Evolutionary conservation across 148 eudicot species (phyloP), one percentile per base, ranked within the genome.

Genomic region (Talinum fruticosum): DNA sequence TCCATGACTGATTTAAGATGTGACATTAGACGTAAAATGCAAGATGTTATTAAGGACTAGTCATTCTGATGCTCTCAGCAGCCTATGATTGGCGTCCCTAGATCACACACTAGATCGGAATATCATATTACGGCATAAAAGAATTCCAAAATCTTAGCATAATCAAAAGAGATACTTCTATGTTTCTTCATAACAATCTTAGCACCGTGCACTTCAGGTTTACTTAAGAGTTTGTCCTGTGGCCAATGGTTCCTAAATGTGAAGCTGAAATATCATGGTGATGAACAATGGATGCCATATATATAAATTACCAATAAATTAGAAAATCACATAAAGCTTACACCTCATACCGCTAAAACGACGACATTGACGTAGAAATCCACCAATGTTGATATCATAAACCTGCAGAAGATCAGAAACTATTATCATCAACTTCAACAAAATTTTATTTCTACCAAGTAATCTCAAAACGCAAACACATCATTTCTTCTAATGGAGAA

Each of bases 331-430:
- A 62, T 62, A 62, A 62, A 62, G 30, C 14, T 13, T 28, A 2
- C 23, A 12, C 49, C 65, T 66, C 88, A 76, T 93, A 93, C 97
- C 92, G 89, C 93, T 62, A 91, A 82, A 26, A 84, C 88, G 1
- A 80, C 45, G 41, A 87, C 76, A 79, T 89, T 87, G 75, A 93
- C 87, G 73, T 87, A 93, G 88, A 87, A 93, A 81, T 93, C 97
- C 68, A 93, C 73, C 76, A 93, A 79, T 33, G 92, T 88, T 26
- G 91, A 88, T 28, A 61, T 53, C 96, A 93, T 89, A 96, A 96
- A 93, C 83, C 97, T 93, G 91, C 79, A 87, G 67, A 29, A 72
- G 65, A 72, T 41, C 47, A 35, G 32, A 78, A 10, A 74, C 19
- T 51, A 73, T 13, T 6, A 41, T 51, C 72, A 72, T n/a, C 34